Percentiles rank a stretch among this genome's conserved stretches.
phyloP scores from a whole-genome alignment of 2,329 filamentous ascomycete species.

The Fusarium staphyleae region DNA sequence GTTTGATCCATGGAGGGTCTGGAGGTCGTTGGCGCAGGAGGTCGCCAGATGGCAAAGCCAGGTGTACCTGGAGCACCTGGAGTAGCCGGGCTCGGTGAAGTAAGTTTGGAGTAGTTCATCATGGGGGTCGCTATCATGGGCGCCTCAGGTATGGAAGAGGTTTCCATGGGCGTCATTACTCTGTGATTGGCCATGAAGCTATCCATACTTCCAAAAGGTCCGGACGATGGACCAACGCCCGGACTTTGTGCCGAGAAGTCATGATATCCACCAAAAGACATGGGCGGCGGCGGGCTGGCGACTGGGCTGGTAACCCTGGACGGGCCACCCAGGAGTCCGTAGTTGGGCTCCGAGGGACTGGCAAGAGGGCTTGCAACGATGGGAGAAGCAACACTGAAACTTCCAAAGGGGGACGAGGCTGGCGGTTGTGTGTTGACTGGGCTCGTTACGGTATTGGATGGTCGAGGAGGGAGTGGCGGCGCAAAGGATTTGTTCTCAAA shows the following conservation, averaged over 20 bases:
- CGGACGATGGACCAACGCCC: conserved; percentile 37
- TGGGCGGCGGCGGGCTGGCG: conserved; percentile 40
- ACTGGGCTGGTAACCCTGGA: conserved; percentile 46
- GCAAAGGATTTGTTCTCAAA: conserved; percentile 51
- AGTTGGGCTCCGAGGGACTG: conserved; percentile 45
- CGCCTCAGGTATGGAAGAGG: conserved; percentile 34
- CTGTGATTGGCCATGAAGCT: conserved; percentile 44
- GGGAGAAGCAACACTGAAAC: conserved; percentile 41
- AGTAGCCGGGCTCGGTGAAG: conserved; percentile 25
- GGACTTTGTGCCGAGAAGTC: conserved; percentile 43
- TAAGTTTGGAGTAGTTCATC: conserved; percentile 32
- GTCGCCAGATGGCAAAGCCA: conserved; percentile 50
- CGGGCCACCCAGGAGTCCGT: conserved; percentile 42
- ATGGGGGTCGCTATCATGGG: conserved; percentile 37
- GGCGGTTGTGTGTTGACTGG: conserved; percentile 39
- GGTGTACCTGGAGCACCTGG: conserved; percentile 45
- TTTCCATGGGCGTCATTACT: conserved; percentile 40
- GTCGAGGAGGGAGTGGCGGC: conserved; percentile 48
- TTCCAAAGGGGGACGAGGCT: conserved; percentile 44
- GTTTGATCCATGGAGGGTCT: conserved; percentile 36
- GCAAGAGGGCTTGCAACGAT: conserved; percentile 45
- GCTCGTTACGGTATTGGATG: conserved; percentile 41
- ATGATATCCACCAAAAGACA: conserved; percentile 46
- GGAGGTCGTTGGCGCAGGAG: conserved; percentile 42
- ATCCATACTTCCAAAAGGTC: conserved; percentile 45